These are phyloP conservation scores for Sclerotinia spermophila DNA, from an alignment of 2,329 filamentous ascomycete genomes.

Conservation along the genomic window DNA sequence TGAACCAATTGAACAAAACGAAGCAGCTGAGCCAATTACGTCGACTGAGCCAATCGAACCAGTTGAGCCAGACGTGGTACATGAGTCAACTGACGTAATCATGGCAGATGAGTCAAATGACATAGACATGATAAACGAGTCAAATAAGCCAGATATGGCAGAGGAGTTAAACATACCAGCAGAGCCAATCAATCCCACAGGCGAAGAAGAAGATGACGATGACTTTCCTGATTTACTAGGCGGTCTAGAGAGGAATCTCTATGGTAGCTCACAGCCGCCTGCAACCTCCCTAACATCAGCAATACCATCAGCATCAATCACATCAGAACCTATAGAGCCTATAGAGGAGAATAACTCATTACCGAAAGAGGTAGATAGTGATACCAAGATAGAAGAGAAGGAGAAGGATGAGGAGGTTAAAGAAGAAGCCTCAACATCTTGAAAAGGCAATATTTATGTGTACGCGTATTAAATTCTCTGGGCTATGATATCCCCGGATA, in stretches of 20 bases:
- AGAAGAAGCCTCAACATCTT: neutral
- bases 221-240: conserved; percentile 33
- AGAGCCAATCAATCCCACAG: neutral
- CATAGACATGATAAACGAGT: neutral
- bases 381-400: neutral
- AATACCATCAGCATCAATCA: too few relatives aligned
- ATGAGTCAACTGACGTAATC: neutral
- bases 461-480: neutral
- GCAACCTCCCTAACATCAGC: neutral
- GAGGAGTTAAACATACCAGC: neutral
- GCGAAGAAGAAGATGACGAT: conserved; percentile 27
- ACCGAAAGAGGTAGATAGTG: neutral
- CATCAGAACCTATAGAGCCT: neutral
- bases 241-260: conserved; percentile 31
- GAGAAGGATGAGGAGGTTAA: neutral
- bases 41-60: neutral
- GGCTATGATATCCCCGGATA: neutral
- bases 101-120: neutral
- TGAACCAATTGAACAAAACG: neutral
- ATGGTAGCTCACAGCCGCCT: conserved; percentile 1
- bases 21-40: neutral
- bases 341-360: neutral
- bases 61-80: neutral
- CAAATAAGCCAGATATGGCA: neutral
- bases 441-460: neutral